phyloP scores from a whole-genome alignment of 192 early-diverging fungal genomes.

The Coemansia pectinata region DNA sequence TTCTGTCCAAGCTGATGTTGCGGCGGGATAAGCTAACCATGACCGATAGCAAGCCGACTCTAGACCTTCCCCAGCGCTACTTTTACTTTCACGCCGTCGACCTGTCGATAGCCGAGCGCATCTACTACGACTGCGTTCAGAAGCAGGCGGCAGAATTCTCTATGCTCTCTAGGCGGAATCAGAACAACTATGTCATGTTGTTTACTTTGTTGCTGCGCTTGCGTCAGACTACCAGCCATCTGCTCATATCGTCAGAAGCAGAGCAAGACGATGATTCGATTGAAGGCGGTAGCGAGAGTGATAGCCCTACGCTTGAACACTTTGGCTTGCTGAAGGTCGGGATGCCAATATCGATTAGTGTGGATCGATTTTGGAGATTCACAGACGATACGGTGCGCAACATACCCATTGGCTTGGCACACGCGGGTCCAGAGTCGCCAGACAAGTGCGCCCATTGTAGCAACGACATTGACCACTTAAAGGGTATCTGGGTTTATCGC shows the following conservation, averaged over 20 bases:
- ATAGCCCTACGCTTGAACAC: background rate
- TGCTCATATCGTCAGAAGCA: background rate
- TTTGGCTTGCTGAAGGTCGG: background rate
- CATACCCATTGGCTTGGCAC: conserved; percentile 2
- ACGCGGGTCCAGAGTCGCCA: background rate
- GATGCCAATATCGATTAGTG: background rate
- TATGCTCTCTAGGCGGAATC: background rate
- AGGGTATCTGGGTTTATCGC: conserved; percentile 1
- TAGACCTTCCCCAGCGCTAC: conserved; percentile 59
- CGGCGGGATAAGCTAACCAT: conserved; percentile 68
- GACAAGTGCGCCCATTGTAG: background rate
- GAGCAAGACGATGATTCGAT: background rate
- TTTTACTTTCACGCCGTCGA: conserved; percentile 36
- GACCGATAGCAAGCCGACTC: conserved; percentile 65
- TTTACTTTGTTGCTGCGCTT: conserved; percentile 1
- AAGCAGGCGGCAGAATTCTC: conserved; percentile 9
- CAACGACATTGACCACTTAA: background rate
- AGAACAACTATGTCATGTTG: background rate
- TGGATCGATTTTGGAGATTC: background rate
- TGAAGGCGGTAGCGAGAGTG: background rate
- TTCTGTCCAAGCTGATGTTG: conserved; percentile 63
- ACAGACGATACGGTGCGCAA: background rate
- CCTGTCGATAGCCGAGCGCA: conserved; percentile 36
- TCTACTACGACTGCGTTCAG: conserved; percentile 46
- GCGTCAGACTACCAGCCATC: conserved; percentile 14